These are phyloP conservation scores for Stagonosporopsis chrysanthemi DNA, from an alignment of 2,329 filamentous ascomycete species.

Conservation along the genomic window DNA sequence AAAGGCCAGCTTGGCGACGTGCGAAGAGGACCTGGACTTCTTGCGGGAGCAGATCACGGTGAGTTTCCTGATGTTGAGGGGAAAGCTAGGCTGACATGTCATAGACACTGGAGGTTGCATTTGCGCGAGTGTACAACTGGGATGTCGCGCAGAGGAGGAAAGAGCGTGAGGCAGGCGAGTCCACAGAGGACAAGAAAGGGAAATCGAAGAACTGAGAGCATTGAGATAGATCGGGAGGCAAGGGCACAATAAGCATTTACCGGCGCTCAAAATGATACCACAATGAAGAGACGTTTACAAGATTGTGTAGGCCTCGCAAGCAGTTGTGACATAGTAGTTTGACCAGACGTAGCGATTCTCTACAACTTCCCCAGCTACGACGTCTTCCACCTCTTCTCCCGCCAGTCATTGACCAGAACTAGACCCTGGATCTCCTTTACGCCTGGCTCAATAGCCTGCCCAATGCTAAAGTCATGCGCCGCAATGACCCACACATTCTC, in stretches of 20 bases:
- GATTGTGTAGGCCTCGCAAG: background rate
- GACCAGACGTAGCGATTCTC: background rate
- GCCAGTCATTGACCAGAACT: constrained; percentile 36
- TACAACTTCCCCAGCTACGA: constrained; percentile 12
- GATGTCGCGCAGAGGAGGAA: constrained; percentile 95
- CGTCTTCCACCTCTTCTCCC: constrained; percentile 37
- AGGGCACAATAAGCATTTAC: constrained; percentile 4
- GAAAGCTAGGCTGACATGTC: constrained; percentile 22
- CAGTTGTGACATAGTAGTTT: too few species aligned
- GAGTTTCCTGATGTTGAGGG: background rate
- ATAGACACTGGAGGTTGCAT: constrained; percentile 94
- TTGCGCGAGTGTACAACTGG: constrained; percentile 99
- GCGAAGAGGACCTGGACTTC: constrained; percentile 96
- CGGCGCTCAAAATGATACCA: constrained; percentile 16
- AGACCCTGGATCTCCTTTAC: constrained; percentile 36
- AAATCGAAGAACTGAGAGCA: constrained; percentile 33
- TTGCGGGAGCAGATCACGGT: constrained; percentile 96
- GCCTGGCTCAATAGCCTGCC: constrained; percentile 29
- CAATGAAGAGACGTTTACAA: background rate
- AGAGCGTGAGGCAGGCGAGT: constrained; percentile 71
- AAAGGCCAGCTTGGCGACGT: constrained; percentile 81
- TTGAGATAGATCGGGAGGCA: background rate
- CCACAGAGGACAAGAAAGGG: constrained; percentile 52
- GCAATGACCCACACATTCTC: constrained; percentile 42
- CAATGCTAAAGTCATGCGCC: constrained; percentile 42